phyloP scores from a whole-genome alignment of 2,329 filamentous ascomycete species.

The Aureobasidium zeae region DNA sequence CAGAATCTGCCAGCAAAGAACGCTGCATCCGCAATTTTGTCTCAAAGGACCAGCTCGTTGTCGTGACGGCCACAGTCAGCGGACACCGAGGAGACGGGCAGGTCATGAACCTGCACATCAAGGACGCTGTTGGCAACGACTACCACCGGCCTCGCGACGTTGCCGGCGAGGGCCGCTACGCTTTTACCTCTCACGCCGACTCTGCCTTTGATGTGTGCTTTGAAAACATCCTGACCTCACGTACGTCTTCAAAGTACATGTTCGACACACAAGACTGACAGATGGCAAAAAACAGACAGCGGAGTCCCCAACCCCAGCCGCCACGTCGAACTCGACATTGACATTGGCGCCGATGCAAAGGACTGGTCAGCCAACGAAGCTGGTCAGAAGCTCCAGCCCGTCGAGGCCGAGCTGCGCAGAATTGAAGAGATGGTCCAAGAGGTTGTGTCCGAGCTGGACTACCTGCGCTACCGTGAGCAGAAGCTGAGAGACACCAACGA shows the following conservation, averaged over 20 bases:
- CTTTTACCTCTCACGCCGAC: slow-evolving; percentile 87
- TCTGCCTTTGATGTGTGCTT: slow-evolving; percentile 95
- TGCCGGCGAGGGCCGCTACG: slow-evolving; percentile 81
- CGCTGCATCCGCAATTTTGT: slow-evolving; percentile 97
- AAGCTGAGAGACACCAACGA: slow-evolving; percentile 97
- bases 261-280: not conserved
- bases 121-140: slow-evolving; percentile 90
- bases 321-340: slow-evolving; percentile 82
- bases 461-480: slow-evolving; percentile 80
- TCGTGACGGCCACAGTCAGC: slow-evolving; percentile 81
- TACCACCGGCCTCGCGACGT: slow-evolving; percentile 88
- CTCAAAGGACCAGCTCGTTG: slow-evolving; percentile 80
- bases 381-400: slow-evolving; percentile 92
- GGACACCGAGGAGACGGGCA: slow-evolving; percentile 88
- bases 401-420: slow-evolving; percentile 86
- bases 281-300: slow-evolving; percentile 23
- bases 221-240: slow-evolving; percentile 65
- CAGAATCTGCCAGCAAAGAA: slow-evolving; percentile 57
- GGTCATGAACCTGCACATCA: slow-evolving; percentile 89
- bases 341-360: slow-evolving; percentile 93
- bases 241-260: slow-evolving; percentile 43
- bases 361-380: slow-evolving; percentile 97
- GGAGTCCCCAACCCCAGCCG: slow-evolving; percentile 47
- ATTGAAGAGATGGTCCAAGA: slow-evolving; percentile 86
- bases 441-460: slow-evolving; percentile 92